Evolutionary conservation across 768 basidiomycete species (phyloP).

Genomic region (Leccinellum luteum): DNA sequence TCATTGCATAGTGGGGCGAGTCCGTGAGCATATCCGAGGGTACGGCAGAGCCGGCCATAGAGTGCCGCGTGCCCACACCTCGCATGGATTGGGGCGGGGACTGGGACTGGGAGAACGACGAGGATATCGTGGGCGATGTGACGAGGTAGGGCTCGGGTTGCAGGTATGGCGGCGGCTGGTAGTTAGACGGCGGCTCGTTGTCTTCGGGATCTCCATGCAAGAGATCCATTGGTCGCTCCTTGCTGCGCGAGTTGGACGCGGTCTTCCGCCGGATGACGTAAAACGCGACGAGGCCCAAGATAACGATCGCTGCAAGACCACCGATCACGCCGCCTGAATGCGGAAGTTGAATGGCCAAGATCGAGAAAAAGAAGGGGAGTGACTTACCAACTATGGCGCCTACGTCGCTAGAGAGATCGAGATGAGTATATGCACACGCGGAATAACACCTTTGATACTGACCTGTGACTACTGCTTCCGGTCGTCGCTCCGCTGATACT

Average conservation of each 20-base stretch:
- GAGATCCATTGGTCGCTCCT: constrained; percentile 67
- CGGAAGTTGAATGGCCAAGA: constrained; percentile 6
- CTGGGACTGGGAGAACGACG: constrained; percentile 26
- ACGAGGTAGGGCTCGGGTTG: constrained; percentile 75
- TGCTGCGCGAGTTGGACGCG: constrained; percentile 33
- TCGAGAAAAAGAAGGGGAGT: not conserved
- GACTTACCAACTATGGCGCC: constrained; percentile 51
- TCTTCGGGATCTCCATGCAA: constrained; percentile 56
- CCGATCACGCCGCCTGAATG: constrained; percentile 51
- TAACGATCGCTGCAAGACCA: constrained; percentile 50
- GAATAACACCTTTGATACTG: constrained; percentile 6
- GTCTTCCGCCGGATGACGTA: constrained; percentile 52
- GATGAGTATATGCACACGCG: not conserved
- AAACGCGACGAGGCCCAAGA: constrained; percentile 40
- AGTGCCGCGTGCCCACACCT: constrained; percentile 21
- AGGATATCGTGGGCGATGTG: constrained; percentile 54
- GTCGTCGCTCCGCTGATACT: constrained; percentile 36
- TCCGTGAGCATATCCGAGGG: constrained; percentile 14
- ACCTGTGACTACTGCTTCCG: constrained; percentile 25
- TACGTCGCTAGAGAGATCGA: constrained; percentile 34
- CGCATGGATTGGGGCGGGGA: constrained; percentile 23
- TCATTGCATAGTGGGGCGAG: constrained; percentile 26
- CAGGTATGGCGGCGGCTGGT: constrained; percentile 67
- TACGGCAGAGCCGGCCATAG: constrained; percentile 21
- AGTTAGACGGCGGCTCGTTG: constrained; percentile 37